phyloP scores from a whole-genome alignment of 2,329 filamentous ascomycete genomes.

The Lanzia echinophila region DNA sequence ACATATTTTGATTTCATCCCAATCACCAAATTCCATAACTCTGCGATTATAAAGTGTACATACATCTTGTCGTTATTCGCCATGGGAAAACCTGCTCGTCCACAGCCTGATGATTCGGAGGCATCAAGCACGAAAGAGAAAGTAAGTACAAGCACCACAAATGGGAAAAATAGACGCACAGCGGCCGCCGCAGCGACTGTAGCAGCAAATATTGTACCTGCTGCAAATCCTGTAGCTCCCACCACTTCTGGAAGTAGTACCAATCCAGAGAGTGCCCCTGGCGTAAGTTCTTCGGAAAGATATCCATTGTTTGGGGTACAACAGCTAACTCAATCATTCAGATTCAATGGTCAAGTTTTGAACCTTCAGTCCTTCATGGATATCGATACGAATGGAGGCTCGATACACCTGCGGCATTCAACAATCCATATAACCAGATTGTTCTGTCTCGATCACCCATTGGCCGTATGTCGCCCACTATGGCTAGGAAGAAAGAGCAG shows the following conservation, averaged over 20 bases:
- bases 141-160: constrained; percentile 16
- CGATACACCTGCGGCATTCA: constrained; percentile 64
- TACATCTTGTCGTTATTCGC: neutral
- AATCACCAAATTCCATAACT: no score
- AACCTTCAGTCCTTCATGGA: constrained; percentile 60
- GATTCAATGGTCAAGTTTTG: constrained; percentile 62
- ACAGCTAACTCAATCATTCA: constrained; percentile 22
- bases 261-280: constrained; percentile 20
- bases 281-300: constrained; percentile 18
- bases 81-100: constrained; percentile 20
- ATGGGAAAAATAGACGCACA: constrained; percentile 28
- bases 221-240: neutral
- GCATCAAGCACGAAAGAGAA: constrained; percentile 33
- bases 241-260: constrained; percentile 9
- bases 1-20: no score
- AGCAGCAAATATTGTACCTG: constrained; percentile 22
- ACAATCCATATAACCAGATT: constrained; percentile 53
- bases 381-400: constrained; percentile 72
- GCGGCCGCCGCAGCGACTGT: constrained; percentile 13
- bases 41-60: no score
- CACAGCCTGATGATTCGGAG: constrained; percentile 31
- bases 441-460: constrained; percentile 58
- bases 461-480: constrained; percentile 67
- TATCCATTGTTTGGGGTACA: neutral
- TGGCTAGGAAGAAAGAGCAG: constrained; percentile 58